Conservation (phyloP, 345 rosid species). For the Turritis glabra region DNA sequence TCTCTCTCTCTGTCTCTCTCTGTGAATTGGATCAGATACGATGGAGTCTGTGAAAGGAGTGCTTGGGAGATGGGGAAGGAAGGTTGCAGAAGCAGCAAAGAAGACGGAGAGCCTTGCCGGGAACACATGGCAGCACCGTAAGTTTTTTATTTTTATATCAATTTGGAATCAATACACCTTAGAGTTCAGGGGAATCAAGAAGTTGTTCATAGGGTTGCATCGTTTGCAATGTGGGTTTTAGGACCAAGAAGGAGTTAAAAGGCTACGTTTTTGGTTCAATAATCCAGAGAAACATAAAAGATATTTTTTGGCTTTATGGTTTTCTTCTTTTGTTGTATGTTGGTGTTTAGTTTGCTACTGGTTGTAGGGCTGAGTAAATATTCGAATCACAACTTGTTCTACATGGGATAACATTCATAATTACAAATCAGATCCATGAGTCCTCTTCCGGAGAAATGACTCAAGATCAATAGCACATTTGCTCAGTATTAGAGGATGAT, state of each 20-base stretch:
- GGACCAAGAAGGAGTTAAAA: background rate
- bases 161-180: background rate
- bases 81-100: slow-evolving; percentile 59
- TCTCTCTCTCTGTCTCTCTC: background rate
- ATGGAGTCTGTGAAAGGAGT: slow-evolving; percentile 56
- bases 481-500: background rate
- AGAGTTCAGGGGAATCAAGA: background rate
- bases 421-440: too few species aligned
- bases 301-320: too few species aligned
- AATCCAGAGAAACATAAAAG: too few species aligned
- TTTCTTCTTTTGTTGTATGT: too few species aligned
- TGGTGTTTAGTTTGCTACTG: too few species aligned
- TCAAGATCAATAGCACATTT: too few species aligned
- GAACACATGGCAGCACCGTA: slow-evolving; percentile 50
- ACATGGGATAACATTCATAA: background rate
- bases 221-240: background rate
- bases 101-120: slow-evolving; percentile 70
- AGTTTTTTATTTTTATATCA: background rate
- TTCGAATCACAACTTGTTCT: background rate
- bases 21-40: slow-evolving; percentile 43
- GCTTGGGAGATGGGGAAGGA: slow-evolving; percentile 60
- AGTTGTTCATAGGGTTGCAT: background rate
- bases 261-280: background rate
- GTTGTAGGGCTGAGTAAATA: too few species aligned
- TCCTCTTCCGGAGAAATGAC: too few species aligned